Base-by-base conservation (phyloP, 371 early-diverging fungal genomes). In the Umbelopsis sp. region DNA sequence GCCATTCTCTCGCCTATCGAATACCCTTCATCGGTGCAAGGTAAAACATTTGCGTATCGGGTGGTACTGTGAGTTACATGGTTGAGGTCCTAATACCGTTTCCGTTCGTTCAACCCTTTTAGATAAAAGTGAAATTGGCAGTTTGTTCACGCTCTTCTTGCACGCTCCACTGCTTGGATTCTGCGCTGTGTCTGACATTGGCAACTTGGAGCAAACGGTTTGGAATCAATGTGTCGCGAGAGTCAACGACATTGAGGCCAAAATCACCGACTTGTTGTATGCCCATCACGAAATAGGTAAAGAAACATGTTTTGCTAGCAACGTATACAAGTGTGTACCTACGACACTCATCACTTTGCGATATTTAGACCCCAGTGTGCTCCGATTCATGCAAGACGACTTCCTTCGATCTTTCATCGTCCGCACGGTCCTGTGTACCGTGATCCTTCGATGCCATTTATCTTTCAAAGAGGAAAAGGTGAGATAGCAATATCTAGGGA, bases 61-160 rank as follows among this genome's bases (percentile, higher is more conserved):
- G 22, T 25, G 45, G 18, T 41, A 7, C 41, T 41, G 41, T 41
- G 41, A 10, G 41, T 12, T 10, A 41, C 1, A 41, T 41, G 10
- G 41, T 2, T 5, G 12, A 41, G 1, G 1, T 12, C 7, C 12
- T 7, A 4, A 7, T 4, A 41, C 7, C 0, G 35, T 45, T 22
- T 29, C 50, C 41, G 20, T 6, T 46, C 22, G 22, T 22, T 57
- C 14, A 44, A 75, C 65, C 51, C 29, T 4, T 22, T n/a, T 76
- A 84, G 93, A 92, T 53, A 88, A 90, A 16, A 85, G 91, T n/a
- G 92, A 89, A 69, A 87, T 92, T 2, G 97, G 97, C 52, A 92
- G 91, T 70, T 80, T 97, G 9, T 96, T 96, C 69, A 97, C 97
- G 1, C 70, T 96, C 62, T 98, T 97, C 76, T 81, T 98, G 63